phyloP scores from a whole-genome alignment of 2,329 filamentous ascomycete genomes.

The Alternaria angustiovoidea region DNA sequence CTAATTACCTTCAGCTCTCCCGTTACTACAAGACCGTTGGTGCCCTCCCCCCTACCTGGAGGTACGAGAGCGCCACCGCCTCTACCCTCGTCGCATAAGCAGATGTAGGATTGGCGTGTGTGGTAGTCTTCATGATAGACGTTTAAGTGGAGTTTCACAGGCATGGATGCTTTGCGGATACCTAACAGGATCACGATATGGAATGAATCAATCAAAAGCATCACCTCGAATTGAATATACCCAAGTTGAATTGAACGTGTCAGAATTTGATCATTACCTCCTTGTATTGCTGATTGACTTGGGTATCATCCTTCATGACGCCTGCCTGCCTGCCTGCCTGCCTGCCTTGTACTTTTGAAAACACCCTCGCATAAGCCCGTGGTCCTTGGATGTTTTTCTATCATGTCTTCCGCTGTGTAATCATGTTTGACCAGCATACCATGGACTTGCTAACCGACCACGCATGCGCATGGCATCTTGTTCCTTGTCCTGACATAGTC shows the following conservation, averaged over 20 bases:
- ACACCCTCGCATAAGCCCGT: constrained; percentile 4
- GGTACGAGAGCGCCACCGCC: constrained; percentile 97
- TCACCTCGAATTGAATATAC: constrained; percentile 38
- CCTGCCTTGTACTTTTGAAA: constrained; percentile 19
- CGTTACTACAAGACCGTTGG: constrained; percentile 99
- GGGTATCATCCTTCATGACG: constrained; percentile 30
- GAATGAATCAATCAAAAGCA: constrained; percentile 49
- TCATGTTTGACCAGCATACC: background rate
- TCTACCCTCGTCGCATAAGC: constrained; percentile 53
- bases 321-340: constrained; percentile 5
- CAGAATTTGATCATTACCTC: background rate
- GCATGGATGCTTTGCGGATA: constrained; percentile 48
- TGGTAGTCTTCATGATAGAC: constrained; percentile 35
- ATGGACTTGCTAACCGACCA: too few species aligned
- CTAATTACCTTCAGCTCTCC: constrained; percentile 65
- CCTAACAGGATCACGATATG: constrained; percentile 46
- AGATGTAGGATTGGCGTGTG: constrained; percentile 42
- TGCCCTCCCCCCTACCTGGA: constrained; percentile 89
- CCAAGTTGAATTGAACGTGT: constrained; percentile 25
- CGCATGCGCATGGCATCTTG: background rate
- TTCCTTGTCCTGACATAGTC: too few species aligned
- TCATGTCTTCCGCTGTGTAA: background rate
- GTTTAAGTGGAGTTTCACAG: constrained; percentile 48
- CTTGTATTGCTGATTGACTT: constrained; percentile 16
- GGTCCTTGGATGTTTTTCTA: background rate